These are phyloP conservation scores for Heracleum sosnowskyi DNA, from an alignment of 129 eudicot species.

Conservation along the genomic window DNA sequence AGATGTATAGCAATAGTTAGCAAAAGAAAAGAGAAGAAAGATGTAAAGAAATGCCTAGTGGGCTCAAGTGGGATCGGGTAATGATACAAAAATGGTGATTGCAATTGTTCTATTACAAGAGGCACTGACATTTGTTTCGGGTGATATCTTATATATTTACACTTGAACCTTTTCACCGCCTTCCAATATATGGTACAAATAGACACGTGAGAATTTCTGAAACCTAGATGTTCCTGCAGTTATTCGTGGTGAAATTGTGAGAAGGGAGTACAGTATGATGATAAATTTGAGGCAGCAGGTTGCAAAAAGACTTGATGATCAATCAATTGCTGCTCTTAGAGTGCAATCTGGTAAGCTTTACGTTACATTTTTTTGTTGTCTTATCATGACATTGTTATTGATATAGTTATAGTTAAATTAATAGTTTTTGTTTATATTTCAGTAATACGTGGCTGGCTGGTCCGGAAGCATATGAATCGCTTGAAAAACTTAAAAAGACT, in stretches of 20 bases:
- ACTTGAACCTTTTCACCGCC: background rate
- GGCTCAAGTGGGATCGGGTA: background rate
- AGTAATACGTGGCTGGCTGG: conserved; percentile 7
- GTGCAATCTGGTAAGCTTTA: conserved; percentile 1
- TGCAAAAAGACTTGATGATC: conserved; percentile 1
- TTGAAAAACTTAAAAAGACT: background rate
- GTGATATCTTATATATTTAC: background rate
- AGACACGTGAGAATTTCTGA: background rate
- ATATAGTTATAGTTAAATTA: background rate
- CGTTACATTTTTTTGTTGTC: background rate
- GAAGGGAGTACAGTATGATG: conserved; percentile 27
- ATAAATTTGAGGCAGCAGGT: conserved; percentile 3
- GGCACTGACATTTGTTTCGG: background rate
- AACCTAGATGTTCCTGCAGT: conserved; percentile 30
- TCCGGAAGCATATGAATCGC: background rate
- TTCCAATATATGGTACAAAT: background rate
- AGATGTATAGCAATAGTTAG: background rate
- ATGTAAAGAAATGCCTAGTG: background rate
- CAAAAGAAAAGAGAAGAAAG: background rate
- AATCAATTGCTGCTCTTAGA: background rate
- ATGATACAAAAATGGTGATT: background rate
- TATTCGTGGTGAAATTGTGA: conserved; percentile 73
- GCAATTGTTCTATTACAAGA: background rate
- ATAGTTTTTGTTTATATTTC: background rate
- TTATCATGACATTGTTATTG: background rate